Conservation (phyloP, 306 rosid genomes). For the Oemleria cerasiformis region DNA sequence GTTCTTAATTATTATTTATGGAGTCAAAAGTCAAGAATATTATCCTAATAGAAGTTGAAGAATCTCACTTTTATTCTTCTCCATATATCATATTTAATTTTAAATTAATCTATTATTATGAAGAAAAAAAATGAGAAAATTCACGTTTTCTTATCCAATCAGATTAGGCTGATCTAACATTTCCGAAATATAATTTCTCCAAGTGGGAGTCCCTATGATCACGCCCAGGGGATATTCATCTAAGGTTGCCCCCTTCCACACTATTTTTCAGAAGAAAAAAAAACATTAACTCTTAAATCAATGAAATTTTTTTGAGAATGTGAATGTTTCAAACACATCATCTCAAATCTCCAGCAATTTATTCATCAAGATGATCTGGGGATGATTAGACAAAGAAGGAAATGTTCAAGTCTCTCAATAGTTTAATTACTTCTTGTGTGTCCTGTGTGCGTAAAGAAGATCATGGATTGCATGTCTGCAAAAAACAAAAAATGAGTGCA, state of each 20-base stretch:
- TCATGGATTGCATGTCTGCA: slow-evolving; percentile 9
- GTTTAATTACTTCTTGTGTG: background rate
- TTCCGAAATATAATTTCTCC: no score
- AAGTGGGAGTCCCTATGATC: no score
- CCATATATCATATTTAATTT: no score
- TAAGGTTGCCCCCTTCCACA: no score
- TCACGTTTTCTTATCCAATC: no score
- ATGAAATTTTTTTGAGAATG: background rate
- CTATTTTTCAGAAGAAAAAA: no score
- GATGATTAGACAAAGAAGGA: background rate
- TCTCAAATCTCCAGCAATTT: slow-evolving; percentile 1
- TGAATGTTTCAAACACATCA: background rate
- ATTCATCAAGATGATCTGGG: background rate
- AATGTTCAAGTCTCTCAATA: slow-evolving; percentile 4
- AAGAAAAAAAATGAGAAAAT: no score
- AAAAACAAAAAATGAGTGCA: background rate
- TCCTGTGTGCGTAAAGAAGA: no score
- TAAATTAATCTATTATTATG: no score
- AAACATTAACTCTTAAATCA: background rate
- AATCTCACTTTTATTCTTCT: background rate
- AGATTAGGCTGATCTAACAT: no score
- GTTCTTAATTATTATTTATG: background rate
- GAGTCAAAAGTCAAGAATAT: background rate
- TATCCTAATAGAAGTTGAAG: background rate
- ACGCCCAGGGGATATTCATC: no score